Evolutionary conservation across 805 yeast species (phyloP), one percentile per base, ranked within the genome.

Genomic region (Metschnikowia hibisci): DNA sequence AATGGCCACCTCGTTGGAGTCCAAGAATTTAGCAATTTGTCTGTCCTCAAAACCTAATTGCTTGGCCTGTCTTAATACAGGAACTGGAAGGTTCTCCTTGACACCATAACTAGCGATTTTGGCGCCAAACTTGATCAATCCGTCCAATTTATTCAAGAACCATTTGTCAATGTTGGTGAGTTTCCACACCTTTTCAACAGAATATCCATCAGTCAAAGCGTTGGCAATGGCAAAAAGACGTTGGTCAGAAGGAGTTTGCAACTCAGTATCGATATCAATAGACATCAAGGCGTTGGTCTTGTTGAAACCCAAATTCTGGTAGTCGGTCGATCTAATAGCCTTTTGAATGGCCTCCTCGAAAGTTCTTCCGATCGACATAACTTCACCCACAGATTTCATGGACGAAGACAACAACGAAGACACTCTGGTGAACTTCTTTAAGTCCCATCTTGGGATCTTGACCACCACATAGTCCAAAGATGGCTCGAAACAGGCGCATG

Each of bases 331-430:
- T 67, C 99, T 80, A 54, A 93, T 89, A 45, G 98, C 99, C 71
- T 91, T 91, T 67, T 93, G 99, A 52, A 91, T 87, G 8, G 97
- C 96, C 65, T 91, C 99, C 69, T 91, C 99, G 55, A 91, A 91
- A 22, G 95, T 91, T 66, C 99, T 79, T 60, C 99, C 99, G 60
- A 91, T 87, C 54, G 91, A 79, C 99, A 91, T 91, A 41, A 93
- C 98, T 67, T 91, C 99, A 74, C 99, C 99, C 53, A 91, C 98
- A 49, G 97, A 89, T 71, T 91, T 91, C 99, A 91, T 91, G 25
- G 96, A 81, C 2, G 97, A 89, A 8, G 93, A 84, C 56, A 91
- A 78, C 63, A 82, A 76, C 41, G 87, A 82, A 15, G 95, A 85
- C 30, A 91, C 98, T 64, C 96, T 79, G 48, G 91, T 87, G 71